A percentile compares a stretch with the other conserved stretches of the same genome.
These are phyloP conservation scores for Botrytis pseudocinerea DNA, from an alignment of 2,329 filamentous ascomycete species.

Conservation along the genomic window DNA sequence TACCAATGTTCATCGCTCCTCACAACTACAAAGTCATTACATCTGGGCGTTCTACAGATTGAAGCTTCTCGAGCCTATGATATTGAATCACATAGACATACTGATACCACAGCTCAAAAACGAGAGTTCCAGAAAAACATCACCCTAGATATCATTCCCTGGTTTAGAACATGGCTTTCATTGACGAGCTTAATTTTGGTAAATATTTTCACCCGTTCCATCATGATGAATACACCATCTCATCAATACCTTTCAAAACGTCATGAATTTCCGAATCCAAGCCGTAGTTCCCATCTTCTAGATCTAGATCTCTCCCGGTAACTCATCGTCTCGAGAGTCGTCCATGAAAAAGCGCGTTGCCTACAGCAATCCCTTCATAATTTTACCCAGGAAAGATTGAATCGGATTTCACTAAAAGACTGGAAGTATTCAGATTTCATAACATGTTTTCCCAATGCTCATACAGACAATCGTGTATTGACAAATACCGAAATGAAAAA, in stretches of 20 bases:
- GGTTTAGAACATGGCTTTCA: neutral
- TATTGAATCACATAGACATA: neutral
- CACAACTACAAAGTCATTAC: neutral
- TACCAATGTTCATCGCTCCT: neutral
- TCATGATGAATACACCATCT: neutral
- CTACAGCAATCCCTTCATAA: neutral
- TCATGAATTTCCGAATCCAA: no score
- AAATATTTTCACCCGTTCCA: neutral
- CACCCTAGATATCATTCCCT: neutral
- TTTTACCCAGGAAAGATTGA: neutral
- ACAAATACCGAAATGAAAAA: neutral
- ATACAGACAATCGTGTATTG: neutral
- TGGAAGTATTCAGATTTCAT: neutral
- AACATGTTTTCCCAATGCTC: neutral
- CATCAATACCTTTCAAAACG: neutral
- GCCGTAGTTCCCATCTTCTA: no score
- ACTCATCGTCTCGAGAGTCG: neutral
- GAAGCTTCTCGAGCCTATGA: neutral
- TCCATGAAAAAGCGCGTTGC: neutral
- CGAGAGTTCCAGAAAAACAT: neutral
- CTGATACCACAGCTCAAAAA: neutral
- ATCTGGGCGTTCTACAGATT: neutral
- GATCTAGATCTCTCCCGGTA: no score
- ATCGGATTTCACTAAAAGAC: neutral
- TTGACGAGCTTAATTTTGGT: conserved; percentile 1